Evolutionary conservation across 768 basidiomycete genomes (phyloP), one percentile per base, ranked within the genome.

Genomic region (Lactarius pseudohatsudake): DNA sequence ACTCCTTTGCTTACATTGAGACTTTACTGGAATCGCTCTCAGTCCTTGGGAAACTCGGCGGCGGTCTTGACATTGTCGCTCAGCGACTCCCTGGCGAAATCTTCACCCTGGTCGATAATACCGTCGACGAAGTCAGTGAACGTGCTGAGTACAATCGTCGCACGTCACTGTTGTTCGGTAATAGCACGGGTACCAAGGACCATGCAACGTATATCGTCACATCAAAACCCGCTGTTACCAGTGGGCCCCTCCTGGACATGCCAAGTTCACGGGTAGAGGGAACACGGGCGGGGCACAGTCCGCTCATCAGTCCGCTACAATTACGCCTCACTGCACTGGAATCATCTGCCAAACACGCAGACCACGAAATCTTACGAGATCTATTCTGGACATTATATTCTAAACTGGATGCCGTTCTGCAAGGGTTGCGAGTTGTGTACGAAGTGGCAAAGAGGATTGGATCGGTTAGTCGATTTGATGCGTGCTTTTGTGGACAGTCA

Each of bases 381-480:
- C 81, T 99, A 41, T 98, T 98, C 76, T 98, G 96, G 96, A 97
- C 96, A 2, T 74, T 96, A 18, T 99, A 94, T 75, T 97, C 94
- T 18, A 98, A 99, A 76, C 73, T 99, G 57, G 90, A 95, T 73
- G 97, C 97, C 36, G 91, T 98, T 22, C 83, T 90, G 16, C 96
- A 99, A 75, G 93, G 96, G 11, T 80, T 97, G 68, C 81, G 95
- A 61, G 89, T 97, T 4, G 84, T 95, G 3, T 94, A 89, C 68
- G 97, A 99, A 75, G 90, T 98, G 7, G 84, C 92, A 1, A 90
- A 89, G 71, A 85, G 95, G 63, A 95, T 99, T 61, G 92, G 92
- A 70, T 90, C 91, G 68, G 96, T 97, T 74, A 77, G 94, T 83
- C 30, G 45, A 57, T 57, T 63, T 58, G 53, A 18, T 57, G 22